Base-by-base conservation (phyloP, 1,139 yeast genomes). In the Blastobotrys capitulatus region DNA sequence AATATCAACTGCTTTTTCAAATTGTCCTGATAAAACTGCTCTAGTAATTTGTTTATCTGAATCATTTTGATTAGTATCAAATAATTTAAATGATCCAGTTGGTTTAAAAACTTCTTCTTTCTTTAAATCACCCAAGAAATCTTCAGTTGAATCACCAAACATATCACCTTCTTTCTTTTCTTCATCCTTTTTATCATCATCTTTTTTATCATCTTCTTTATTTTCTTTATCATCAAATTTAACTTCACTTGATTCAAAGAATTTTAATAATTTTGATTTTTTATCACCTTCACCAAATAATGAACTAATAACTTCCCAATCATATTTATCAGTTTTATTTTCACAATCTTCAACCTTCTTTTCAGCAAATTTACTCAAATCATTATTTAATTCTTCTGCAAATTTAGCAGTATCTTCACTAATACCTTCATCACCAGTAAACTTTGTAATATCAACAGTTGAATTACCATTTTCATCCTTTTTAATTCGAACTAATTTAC, bases 251-350 rank as follows among this genome's bases (percentile, higher is more conserved):
- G 57, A 44, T 48, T 66, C 55, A 25, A 56, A 65, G 52, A 60
- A 50, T 50, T 58, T 47, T 18, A 53, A 50, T 35, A 64, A 57
- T 32, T 52, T 53, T 26, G 61, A 69, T 52, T 63, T 69, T 57
- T 77, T 80, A 40, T 82, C 86, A 10, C 54, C 56, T 7, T 52
- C 55, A 46, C 52, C 56, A 3, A 82, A 66, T 48, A 87, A 70
- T 48, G 79, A 75, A 56, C 78, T 72, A 58, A 92, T 76, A 35
- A 88, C 68, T 54, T 75, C 74, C 97, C 97, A 92, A 65, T 89
- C 97, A 27, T 78, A 72, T 55, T 76, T 76, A 55, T 82, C 83
- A 51, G 74, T 68, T 6, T 70, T 70, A 20, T 45, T 50, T 8
- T 73, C 71, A 16, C 73, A 66, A 9, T 42, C 29, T 12, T 46